Evolutionary conservation across 768 basidiomycete species (phyloP).

Genomic region (Kondoa subrosea): DNA sequence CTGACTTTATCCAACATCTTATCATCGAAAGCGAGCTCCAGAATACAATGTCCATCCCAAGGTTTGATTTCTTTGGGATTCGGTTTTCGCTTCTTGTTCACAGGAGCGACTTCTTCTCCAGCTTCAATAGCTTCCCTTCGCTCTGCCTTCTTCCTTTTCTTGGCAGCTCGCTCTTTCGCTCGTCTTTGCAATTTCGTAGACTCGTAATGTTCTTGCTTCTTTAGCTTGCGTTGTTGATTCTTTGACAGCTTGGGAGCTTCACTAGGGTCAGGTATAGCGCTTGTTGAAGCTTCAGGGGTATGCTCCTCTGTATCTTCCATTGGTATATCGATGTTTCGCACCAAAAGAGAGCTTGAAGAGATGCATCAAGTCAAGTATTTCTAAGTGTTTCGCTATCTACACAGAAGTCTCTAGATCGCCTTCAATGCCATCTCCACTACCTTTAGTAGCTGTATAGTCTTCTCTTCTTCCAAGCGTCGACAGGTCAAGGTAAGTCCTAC

Average conservation of each 20-base stretch:
- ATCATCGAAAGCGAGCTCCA: slow-evolving; percentile 86
- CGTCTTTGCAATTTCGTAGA: slow-evolving; percentile 57
- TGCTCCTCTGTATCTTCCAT: neutral
- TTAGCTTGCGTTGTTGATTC: slow-evolving; percentile 16
- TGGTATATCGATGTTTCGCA: too few relatives aligned
- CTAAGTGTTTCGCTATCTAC: too few relatives aligned
- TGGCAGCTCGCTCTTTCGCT: slow-evolving; percentile 49
- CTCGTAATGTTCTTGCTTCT: slow-evolving; percentile 39
- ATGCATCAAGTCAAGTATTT: too few relatives aligned
- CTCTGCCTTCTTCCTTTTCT: slow-evolving; percentile 50
- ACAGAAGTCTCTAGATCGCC: too few relatives aligned
- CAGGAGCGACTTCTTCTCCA: slow-evolving; percentile 28
- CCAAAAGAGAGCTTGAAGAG: too few relatives aligned
- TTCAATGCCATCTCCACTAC: too few relatives aligned
- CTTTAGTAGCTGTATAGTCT: too few relatives aligned
- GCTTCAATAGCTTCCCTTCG: slow-evolving; percentile 37
- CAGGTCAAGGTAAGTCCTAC: too few relatives aligned
- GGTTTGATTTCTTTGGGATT: slow-evolving; percentile 21
- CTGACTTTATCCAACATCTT: slow-evolving; percentile 82
- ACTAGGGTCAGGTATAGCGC: neutral
- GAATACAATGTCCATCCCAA: slow-evolving; percentile 51
- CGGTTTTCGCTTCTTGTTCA: slow-evolving; percentile 27
- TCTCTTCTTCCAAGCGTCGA: too few relatives aligned
- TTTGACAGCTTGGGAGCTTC: slow-evolving; percentile 11
- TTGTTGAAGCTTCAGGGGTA: neutral